phyloP scores from a whole-genome alignment of 83 land plant species.

The Diphasiastrum complanatum region DNA sequence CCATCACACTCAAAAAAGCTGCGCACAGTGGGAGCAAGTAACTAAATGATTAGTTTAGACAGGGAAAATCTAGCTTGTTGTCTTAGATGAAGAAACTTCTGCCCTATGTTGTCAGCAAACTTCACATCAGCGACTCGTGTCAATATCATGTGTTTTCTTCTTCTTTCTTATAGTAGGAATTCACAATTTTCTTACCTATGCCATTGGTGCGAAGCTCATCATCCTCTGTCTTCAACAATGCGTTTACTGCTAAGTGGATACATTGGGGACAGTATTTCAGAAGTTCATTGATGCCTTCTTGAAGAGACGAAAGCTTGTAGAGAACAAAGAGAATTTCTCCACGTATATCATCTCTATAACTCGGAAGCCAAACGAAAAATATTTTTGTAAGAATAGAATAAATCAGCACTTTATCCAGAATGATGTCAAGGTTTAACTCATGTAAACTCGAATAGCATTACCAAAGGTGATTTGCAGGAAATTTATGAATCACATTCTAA shows the following conservation, averaged over 20 bases:
- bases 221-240: slow-evolving; percentile 24
- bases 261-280: slow-evolving; percentile 17
- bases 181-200: slow-evolving; percentile 20
- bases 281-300: slow-evolving; percentile 29
- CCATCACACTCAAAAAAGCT: slow-evolving; percentile 31
- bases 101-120: not conserved
- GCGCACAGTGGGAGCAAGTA: slow-evolving; percentile 3
- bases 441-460: too few relatives aligned
- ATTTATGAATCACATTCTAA: too few relatives aligned
- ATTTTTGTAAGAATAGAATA: not conserved
- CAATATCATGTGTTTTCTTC: not conserved
- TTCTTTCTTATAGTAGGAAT: not conserved
- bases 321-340: slow-evolving; percentile 32
- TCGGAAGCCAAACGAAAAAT: not conserved
- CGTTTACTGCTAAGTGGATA: slow-evolving; percentile 11
- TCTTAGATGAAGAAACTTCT: not conserved
- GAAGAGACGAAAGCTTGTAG: slow-evolving; percentile 24
- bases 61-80: not conserved
- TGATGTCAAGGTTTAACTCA: too few relatives aligned
- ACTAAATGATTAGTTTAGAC: not conserved
- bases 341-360: slow-evolving; percentile 31
- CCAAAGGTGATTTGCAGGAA: too few relatives aligned
- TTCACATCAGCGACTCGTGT: not conserved
- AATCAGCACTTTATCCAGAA: not conserved
- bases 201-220: slow-evolving; percentile 33